Base-by-base conservation (phyloP, 2,329 filamentous ascomycete genomes). In the Trichoderma harzianum region DNA sequence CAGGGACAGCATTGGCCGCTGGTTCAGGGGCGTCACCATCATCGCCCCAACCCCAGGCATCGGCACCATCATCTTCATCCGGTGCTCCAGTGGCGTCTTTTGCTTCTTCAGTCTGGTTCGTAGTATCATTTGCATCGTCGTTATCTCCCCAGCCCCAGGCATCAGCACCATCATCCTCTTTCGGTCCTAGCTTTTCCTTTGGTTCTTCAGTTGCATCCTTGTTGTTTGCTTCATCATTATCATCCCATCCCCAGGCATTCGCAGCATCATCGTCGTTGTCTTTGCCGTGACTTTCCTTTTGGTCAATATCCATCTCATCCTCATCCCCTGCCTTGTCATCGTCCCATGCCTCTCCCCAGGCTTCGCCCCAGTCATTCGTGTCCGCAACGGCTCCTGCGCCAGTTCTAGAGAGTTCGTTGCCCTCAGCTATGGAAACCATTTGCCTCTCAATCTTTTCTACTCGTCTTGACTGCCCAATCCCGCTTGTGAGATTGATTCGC, bases 361-460 rank as follows among this genome's bases (percentile, higher is more conserved):
- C 93, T 70, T 86, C 82, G 58, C 85, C 85, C 93, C 94, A 97
- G 57, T 95, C 93, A 72, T 86, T 83, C 68, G 84, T 83, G 16
- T 83, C 83, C 0, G 82, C 80, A 10, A 82, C 80, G 5, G 81
- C 82, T 3, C 81, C 82, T 2, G 84, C 83, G 16, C 85, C 86
- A 26, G 86, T 88, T 1, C 88, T 86, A 34, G 87, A 83, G 47
- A 94, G 84, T 73, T 92, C 86, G 70, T 89, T 88, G 67, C 93
- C 92, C 74, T 92, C 89, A 0, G 85, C 84, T 63, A 87, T 86
- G 2, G 90, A 91, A 0, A 98, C 86, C 79, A 92, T 89, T 77
- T 96, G 92, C 63, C 91, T 97, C 80, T 98, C 95, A 1, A 97
- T 86, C 76, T 92, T 90, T 79, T 98, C 94, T 1, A 97, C 94